Evolutionary conservation across 2,329 filamentous ascomycete species (phyloP).

Genomic region (Venturia oleaginea): DNA sequence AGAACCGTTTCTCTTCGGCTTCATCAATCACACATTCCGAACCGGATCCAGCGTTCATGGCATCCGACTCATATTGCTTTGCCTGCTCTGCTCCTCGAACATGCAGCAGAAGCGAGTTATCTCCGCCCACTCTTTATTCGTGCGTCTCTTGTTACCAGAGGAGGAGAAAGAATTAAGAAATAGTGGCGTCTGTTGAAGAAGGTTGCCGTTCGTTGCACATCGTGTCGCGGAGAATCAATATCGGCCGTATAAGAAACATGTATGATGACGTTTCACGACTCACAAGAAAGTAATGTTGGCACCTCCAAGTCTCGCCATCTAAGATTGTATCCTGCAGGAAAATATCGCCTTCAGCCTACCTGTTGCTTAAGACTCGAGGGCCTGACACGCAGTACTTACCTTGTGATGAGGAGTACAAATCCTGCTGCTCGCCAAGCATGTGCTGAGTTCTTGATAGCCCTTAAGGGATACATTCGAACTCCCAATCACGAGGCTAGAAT

Average conservation of each 20-base stretch:
- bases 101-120: background rate
- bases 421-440: background rate
- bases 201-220: background rate
- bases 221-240: background rate
- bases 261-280: background rate
- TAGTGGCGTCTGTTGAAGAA: background rate
- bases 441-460: background rate
- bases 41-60: background rate
- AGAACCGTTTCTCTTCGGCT: background rate
- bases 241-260: background rate
- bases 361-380: background rate
- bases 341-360: background rate
- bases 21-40: background rate
- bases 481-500: background rate
- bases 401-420: background rate
- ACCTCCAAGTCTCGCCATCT: background rate
- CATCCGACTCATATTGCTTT: background rate
- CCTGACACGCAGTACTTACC: background rate
- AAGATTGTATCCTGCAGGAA: background rate
- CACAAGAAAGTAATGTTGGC: background rate
- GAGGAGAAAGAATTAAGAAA: background rate
- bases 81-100: background rate
- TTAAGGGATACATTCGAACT: background rate
- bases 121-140: background rate
- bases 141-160: background rate